Evolutionary conservation across 2,329 filamentous ascomycete species (phyloP), one percentile per base, ranked within the genome.

Genomic region (Paecilomyces dactylethromorphus): DNA sequence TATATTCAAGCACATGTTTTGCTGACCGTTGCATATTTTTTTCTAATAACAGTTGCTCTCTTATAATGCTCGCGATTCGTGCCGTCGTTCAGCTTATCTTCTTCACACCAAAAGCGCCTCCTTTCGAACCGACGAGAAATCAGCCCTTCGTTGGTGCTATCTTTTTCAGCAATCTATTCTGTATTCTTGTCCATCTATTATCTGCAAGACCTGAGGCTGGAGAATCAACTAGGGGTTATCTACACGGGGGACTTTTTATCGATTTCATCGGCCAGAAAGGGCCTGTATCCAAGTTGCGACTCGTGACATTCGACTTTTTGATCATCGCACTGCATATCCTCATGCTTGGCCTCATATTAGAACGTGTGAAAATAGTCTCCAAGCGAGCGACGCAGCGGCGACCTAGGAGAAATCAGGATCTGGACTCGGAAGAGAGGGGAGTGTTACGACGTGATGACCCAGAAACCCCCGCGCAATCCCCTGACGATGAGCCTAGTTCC

Each of bases 191-290:
- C 32, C 85, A 87, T 66, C 68, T 82, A 51, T 80, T 87, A 66
- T 76, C 79, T 60, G 76, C 76, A 18, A 74, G 81, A 49, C 78
- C 85, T 5, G 71, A 80, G 58, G 76, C 76, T n/a, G 80, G 79
- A 5, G 82, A 84, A 63, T 74, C 77, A 55, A 76, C 75, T 3
- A 68, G 82, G 31, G 79, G 78, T 18, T 87, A 86, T 67, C 73
- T 87, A 12, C 84, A 87, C 66, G 85, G 85, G 5, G 84, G 85
- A 2, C 63, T 87, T 55, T 78, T 85, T 63, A 84, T 88, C 66
- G 85, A 87, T 70, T 87, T 87, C 66, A 82, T 87, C 56, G 85
- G 85, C 15, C 83, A 87, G 69, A 77, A 81, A 63, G 82, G 80
- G 1, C 83, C 84, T 2, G 78, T 81, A 2, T 80, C 82, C 56